Conservation (phyloP, 1,284 basidiomycete genomes). For the Apiotrichum veenhuisii region DNA sequence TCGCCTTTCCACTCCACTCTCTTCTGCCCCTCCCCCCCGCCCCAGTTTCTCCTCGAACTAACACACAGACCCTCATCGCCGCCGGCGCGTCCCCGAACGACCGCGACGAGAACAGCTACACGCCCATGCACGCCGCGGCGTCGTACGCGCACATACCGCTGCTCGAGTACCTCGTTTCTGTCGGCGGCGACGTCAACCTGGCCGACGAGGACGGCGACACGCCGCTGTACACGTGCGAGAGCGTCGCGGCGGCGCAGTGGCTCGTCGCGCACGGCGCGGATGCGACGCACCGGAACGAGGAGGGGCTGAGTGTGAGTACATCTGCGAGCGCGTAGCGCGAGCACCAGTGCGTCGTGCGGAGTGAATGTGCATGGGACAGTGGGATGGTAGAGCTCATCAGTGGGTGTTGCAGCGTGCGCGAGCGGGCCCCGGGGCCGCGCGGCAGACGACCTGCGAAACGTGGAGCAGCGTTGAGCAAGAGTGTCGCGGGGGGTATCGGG, state of each 20-base stretch:
- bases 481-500: no score
- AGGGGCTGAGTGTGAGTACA: constrained; percentile 74
- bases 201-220: constrained; percentile 84
- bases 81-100: constrained; percentile 69
- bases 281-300: constrained; percentile 60
- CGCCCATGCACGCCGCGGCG: constrained; percentile 92
- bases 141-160: constrained; percentile 78
- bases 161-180: constrained; percentile 70
- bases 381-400: no score
- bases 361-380: no score
- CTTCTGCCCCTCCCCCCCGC: background rate
- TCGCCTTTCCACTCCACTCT: no score
- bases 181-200: constrained; percentile 81
- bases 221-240: constrained; percentile 84
- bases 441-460: no score
- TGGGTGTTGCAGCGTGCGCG: no score
- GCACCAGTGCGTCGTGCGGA: no score
- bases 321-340: no score
- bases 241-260: constrained; percentile 68
- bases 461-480: no score
- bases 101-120: constrained; percentile 75
- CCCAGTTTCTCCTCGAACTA: background rate
- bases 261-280: constrained; percentile 77
- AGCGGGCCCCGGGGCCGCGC: no score
- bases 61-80: constrained; percentile 50